Percentiles rank a stretch among this genome's conserved stretches.
phyloP scores from a whole-genome alignment of 2,329 filamentous ascomycete species.

The Westerdykella aurantiaca region DNA sequence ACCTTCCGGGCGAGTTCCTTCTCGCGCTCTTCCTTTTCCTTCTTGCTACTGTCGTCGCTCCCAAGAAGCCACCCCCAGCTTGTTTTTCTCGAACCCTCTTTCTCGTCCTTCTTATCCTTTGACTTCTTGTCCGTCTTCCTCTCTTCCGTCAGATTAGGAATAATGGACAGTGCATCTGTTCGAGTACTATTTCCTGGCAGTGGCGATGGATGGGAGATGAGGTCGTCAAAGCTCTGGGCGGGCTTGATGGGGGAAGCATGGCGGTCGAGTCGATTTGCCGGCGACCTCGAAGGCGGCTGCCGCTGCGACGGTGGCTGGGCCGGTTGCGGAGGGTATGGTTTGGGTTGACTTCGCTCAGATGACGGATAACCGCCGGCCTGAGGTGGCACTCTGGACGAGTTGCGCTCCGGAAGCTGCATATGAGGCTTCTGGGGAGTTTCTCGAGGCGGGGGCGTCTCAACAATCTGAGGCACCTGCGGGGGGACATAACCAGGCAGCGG shows the following conservation, averaged over 20 bases:
- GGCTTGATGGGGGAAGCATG: conserved; percentile 37
- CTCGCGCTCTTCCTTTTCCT: conserved; percentile 46
- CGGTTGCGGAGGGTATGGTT: conserved; percentile 10
- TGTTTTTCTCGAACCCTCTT: conserved; percentile 65
- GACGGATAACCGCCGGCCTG: neutral
- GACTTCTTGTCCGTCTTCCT: conserved; percentile 66
- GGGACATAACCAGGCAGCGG: conserved; percentile 44
- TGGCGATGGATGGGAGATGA: conserved; percentile 60
- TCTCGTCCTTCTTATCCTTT: conserved; percentile 65
- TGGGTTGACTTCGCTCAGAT: conserved; percentile 8
- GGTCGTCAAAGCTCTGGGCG: conserved; percentile 56
- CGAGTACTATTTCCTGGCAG: conserved; percentile 64
- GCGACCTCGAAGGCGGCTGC: conserved; percentile 12
- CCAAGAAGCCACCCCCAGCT: conserved; percentile 73
- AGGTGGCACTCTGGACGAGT: conserved; percentile 42
- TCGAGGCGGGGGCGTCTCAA: conserved; percentile 55
- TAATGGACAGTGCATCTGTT: conserved; percentile 73
- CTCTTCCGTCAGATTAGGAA: conserved; percentile 67
- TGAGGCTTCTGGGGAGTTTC: conserved; percentile 29
- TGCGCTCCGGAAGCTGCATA: conserved; percentile 46
- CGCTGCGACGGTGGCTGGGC: conserved; percentile 10
- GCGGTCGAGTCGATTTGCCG: conserved; percentile 15
- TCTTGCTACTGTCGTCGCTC: conserved; percentile 55
- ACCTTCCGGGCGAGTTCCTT: conserved; percentile 41
- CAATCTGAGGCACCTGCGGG: conserved; percentile 50